Base-by-base conservation (phyloP, 306 rosid genomes). In the Corylus avellana region DNA sequence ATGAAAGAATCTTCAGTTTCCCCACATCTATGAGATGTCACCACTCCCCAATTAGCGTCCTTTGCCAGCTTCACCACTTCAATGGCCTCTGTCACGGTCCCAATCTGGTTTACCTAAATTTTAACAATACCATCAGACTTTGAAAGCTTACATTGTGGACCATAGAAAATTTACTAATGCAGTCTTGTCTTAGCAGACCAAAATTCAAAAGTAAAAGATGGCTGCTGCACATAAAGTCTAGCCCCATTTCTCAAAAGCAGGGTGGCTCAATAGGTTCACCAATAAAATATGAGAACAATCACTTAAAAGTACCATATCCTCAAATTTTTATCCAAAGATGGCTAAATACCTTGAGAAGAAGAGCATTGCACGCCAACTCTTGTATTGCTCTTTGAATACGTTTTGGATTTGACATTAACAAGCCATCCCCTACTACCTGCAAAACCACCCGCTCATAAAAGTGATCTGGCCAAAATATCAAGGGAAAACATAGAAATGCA, bases 341-440 rank as follows among this genome's bases (percentile, higher is more conserved):
- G 25, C n/a, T 58, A 54, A 80, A 67, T 90, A 95, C 99, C 98
- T 95, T 95, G 72, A 93, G 87, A 75, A 89, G 94, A 83, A 95
- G 90, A 76, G 96, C 91, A 88, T 95, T 88, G 81, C 99, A 93
- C 5, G 97, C 89, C 57, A 87, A 80, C 75, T 91, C 98, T 9
- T 51, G 77, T 84, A 93, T 89, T 78, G 97, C 99, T 83, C 81
- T 88, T 84, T 95, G 89, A 53, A 92, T 85, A 75, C 98, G 93
- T 79, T 89, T 89, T 85, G 88, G 77, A 89, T 91, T 95, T 59
- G 98, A 95, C 88, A 91, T 90, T 75, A 95, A 83, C 76, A 92
- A 86, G 88, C 90, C 97, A 85, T 85, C 95, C 83, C 98, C 98
- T 35, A 91, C 92, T 48, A 92, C 97, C 98, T 95, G 90, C 85